Evolutionary conservation across 2,329 filamentous ascomycete genomes (phyloP), one percentile per base, ranked within the genome.

Genomic region (Fusarium transvaalense): DNA sequence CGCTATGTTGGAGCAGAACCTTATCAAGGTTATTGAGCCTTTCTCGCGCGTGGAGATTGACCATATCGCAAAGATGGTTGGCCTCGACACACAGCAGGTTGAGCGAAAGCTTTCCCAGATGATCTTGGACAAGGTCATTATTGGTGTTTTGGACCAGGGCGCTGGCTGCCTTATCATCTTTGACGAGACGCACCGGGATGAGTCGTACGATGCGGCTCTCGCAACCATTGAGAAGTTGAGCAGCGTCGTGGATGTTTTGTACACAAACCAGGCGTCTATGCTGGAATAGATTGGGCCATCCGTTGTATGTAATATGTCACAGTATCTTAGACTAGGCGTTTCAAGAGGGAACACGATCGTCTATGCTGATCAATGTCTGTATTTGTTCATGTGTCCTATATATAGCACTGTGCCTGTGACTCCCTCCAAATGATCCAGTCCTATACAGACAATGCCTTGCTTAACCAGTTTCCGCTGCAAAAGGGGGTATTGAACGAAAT

Each of bases 11-110:
- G 96, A 99, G 85, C 96, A 99, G 87, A 99, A 99, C 81, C 88
- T 99, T 41, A 97, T 98, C 87, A 98, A 99, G 86, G 96, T 99
- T 68, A 99, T 99, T 78, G 96, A 99, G 86, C 96, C 96, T 23
- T 99, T 98, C 83, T 97, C 93, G 76, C 89, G 94, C 66, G 96
- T 99, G 55, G 96, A 99, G 83, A 97, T 99, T 75, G 92, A 91
- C 74, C 96, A 99, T 79, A 93, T 99, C 75, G 95, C 96, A 73
- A 94, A 96, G 85, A 97, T 98, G 91, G 96, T 99, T 53, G 94
- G 95, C 38, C 86, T 99, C 66, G 96, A 98, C 79, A 97, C 93
- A 27, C 91, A 93, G 80, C 95, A 98, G 83, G 96, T 99, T 63
- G 97, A 99, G 88, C 90, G 94, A 75, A 99, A 99, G 86, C 86